These are phyloP conservation scores for Plasmodium falciparum DNA, from an alignment of 169 alveolate genomes.

Conservation along the genomic window DNA sequence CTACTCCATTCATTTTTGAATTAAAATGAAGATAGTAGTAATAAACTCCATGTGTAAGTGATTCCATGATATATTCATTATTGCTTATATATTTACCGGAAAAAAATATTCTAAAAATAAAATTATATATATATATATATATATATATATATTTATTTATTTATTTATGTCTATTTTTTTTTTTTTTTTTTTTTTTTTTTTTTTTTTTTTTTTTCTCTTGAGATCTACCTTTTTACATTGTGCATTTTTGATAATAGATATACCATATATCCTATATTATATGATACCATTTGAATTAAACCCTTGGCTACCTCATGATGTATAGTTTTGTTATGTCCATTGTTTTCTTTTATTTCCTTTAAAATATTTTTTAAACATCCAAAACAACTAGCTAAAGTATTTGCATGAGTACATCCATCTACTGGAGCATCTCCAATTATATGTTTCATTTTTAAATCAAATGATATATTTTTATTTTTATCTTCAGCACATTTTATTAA, in stretches of 20 bases:
- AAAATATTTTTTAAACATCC: conserved; percentile 78
- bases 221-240: conserved; percentile 81
- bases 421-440: conserved; percentile 81
- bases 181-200: background rate
- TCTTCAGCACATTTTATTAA: conserved; percentile 85
- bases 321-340: background rate
- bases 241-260: conserved; percentile 88
- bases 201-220: background rate
- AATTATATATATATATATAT: background rate
- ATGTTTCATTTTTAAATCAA: conserved; percentile 81
- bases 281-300: conserved; percentile 90
- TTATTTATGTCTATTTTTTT: too few species aligned
- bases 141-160: background rate
- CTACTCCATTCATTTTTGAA: background rate
- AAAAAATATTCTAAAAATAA: conserved; percentile 83
- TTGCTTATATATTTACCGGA: conserved; percentile 92
- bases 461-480: conserved; percentile 79
- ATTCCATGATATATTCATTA: conserved; percentile 87
- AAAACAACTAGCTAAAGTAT: conserved; percentile 88
- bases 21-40: conserved; percentile 47
- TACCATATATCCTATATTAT: conserved; percentile 91
- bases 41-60: conserved; percentile 87
- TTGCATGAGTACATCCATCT: conserved; percentile 80
- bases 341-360: conserved; percentile 12
- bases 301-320: conserved; percentile 90